phyloP scores from a whole-genome alignment of 257 asterid species.

The Salvia rosmarinus region DNA sequence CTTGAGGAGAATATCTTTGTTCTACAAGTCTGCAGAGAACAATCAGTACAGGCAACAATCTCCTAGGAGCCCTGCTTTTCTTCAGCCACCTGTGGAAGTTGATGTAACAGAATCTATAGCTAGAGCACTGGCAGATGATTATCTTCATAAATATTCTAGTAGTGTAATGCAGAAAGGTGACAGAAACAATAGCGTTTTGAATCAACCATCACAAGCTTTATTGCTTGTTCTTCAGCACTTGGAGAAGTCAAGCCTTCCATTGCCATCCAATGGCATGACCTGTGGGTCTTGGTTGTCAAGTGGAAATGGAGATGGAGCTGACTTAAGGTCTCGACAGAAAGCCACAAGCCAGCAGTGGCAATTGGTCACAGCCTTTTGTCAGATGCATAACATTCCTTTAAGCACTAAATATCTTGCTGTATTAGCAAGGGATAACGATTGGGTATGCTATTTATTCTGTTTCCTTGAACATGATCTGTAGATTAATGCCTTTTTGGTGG shows the following conservation, averaged over 20 bases:
- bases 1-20: conserved; percentile 89
- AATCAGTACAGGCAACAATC: conserved; percentile 54
- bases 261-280: conserved; percentile 63
- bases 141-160: conserved; percentile 64
- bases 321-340: conserved; percentile 88
- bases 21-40: conserved; percentile 66
- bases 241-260: conserved; percentile 90
- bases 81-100: conserved; percentile 56
- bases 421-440: conserved; percentile 95
- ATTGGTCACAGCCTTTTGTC: conserved; percentile 86
- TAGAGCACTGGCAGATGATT: conserved; percentile 88
- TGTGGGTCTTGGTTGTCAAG: conserved; percentile 90
- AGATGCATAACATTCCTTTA: conserved; percentile 78
- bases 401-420: conserved; percentile 92
- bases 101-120: conserved; percentile 85
- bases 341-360: conserved; percentile 89
- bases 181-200: conserved; percentile 38
- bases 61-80: conserved; percentile 60
- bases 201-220: conserved; percentile 75
- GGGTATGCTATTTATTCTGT: conserved; percentile 60
- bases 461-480: conserved; percentile 18
- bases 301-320: conserved; percentile 87
- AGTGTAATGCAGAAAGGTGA: conserved; percentile 51
- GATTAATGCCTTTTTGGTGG: conserved; percentile 17
- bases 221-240: conserved; percentile 85